A percentile compares a stretch with the other conserved stretches of the same genome.
Conservation (phyloP, 1,284 basidiomycete species). For the Cryptococcus neoformans region DNA sequence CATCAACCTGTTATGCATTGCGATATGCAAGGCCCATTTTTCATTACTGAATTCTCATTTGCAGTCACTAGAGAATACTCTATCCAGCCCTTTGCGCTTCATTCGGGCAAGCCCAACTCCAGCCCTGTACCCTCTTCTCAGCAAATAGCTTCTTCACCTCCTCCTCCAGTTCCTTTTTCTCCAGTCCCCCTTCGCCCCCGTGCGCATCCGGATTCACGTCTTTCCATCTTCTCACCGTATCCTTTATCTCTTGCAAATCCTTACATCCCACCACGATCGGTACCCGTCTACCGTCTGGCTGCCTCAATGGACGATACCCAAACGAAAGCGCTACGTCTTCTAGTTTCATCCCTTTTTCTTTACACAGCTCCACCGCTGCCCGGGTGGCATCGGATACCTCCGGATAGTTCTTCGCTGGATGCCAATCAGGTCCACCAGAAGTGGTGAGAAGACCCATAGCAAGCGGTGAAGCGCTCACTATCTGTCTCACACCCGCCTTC, state of each 20-base stretch:
- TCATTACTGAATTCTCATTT: no score
- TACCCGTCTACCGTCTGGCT: conserved; percentile 45
- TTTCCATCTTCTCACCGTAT: conserved; percentile 65
- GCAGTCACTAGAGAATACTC: background rate
- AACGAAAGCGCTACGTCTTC: conserved; percentile 71
- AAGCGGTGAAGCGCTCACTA: conserved; percentile 84
- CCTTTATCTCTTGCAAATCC: conserved; percentile 66
- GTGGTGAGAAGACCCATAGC: conserved; percentile 85
- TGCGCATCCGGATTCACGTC: conserved; percentile 51
- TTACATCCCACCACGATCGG: conserved; percentile 76
- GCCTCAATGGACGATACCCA: conserved; percentile 56
- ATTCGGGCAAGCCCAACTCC: conserved; percentile 36
- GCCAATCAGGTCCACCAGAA: conserved; percentile 68
- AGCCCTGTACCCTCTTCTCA: conserved; percentile 57
- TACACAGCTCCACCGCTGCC: conserved; percentile 25
- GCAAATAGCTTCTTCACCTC: conserved; percentile 54
- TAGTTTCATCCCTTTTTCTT: conserved; percentile 49
- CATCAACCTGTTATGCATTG: no score
- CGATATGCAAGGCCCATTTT: no score
- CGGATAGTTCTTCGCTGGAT: conserved; percentile 60
- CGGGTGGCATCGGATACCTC: conserved; percentile 19
- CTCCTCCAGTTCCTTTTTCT: conserved; percentile 58
- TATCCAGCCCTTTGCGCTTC: conserved; percentile 9
- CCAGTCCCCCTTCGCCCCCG: conserved; percentile 51
- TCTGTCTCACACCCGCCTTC: conserved; percentile 63